Evolutionary conservation across 768 basidiomycete genomes (phyloP), one percentile per base, ranked within the genome.

Genomic region (Pulveroboletus sp.): DNA sequence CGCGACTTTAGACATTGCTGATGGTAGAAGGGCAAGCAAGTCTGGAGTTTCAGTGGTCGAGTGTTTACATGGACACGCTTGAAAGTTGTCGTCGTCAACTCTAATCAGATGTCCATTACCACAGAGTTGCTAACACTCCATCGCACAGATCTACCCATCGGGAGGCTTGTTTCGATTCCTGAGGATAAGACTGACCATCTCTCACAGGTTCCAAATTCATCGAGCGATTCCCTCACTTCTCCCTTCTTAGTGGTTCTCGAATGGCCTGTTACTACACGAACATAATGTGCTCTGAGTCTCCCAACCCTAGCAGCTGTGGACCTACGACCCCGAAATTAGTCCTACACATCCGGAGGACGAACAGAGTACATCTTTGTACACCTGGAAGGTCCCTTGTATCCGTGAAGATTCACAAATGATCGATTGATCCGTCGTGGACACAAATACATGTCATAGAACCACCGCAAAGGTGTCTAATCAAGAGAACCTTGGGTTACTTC

Each of bases 1-100:
- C 26, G 37, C 36, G 41, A 47, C 49, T 47, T 42, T n/a, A 1
- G 57, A 48, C 55, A 57, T 63, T 42, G 41, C 11, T 38, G 27
- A 43, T 1, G 12, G 55, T 21, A 8, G 7, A 30, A 32, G 24
- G 11, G 9, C 21, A 3, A 21, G 21, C 21, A 21, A 21, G 21
- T 21, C 21, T 21, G 21, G 21, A 21, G 21, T 21, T 21, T 21
- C 21, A 21, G 21, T 21, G 21, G 21, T 21, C 21, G 21, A 21
- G 21, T 21, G 21, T 21, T 21, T 21, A 21, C 3, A 21, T 21
- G 21, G 21, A 21, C 21, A 21, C 21, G 21, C 21, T 21, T 21
- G 21, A 21, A 21, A 21, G 21, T 21, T 21, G 2, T 21, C 21
- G 21, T 21, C 21, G 21, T 21, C 21, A 21, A 21, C 21, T 21